These are phyloP conservation scores for Suhomyces emberorum DNA, from an alignment of 805 yeast species.

Conservation along the genomic window DNA sequence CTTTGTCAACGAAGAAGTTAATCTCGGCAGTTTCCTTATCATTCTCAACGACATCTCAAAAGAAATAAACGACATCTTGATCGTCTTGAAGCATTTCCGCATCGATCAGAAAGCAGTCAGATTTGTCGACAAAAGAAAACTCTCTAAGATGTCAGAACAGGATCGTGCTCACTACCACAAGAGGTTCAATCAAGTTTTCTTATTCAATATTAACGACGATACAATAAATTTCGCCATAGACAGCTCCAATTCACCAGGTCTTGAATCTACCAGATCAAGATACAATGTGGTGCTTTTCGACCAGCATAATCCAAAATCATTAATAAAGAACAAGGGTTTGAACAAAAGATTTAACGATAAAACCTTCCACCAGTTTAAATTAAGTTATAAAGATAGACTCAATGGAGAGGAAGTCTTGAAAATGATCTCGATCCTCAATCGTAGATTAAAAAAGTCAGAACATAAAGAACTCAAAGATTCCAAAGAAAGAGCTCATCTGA, in stretches of 20 bases:
- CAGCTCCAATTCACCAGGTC: slow-evolving; percentile 22
- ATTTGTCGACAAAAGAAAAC: slow-evolving; percentile 9
- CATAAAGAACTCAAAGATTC: neutral
- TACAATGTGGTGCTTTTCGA: slow-evolving; percentile 22
- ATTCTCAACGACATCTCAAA: slow-evolving; percentile 24
- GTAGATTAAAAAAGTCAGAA: neutral
- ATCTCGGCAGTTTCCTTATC: slow-evolving; percentile 20
- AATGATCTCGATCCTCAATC: slow-evolving; percentile 13
- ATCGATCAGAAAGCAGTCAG: slow-evolving; percentile 8
- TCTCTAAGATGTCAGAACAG: slow-evolving; percentile 7
- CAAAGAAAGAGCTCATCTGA: neutral
- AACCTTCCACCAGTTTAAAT: slow-evolving; percentile 16
- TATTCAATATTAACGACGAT: slow-evolving; percentile 16
- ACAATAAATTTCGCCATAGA: slow-evolving; percentile 19
- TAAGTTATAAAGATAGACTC: slow-evolving; percentile 19
- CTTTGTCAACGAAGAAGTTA: neutral
- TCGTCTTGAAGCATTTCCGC: slow-evolving; percentile 28
- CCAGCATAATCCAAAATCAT: slow-evolving; percentile 14
- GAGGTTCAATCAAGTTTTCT: slow-evolving; percentile 19
- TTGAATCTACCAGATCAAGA: slow-evolving; percentile 24
- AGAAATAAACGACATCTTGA: slow-evolving; percentile 37
- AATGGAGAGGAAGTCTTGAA: slow-evolving; percentile 17
- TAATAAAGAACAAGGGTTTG: slow-evolving; percentile 5
- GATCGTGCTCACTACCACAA: slow-evolving; percentile 10
- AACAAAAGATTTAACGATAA: slow-evolving; percentile 11